Evolutionary conservation across 495 filamentous ascomycete genomes (phyloP).

Genomic region (Podospora australis): DNA sequence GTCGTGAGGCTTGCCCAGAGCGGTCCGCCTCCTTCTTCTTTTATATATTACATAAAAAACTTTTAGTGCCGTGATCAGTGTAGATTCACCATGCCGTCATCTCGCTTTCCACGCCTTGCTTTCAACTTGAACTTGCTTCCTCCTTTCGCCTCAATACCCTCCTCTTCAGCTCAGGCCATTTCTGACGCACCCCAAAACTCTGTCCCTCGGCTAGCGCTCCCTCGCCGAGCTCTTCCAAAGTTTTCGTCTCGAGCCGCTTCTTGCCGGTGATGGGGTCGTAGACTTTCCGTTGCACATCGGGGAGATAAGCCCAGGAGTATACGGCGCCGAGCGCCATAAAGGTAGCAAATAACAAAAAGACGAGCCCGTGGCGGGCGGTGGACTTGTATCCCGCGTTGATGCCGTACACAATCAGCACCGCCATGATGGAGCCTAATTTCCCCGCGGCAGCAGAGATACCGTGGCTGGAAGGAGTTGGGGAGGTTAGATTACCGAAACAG

Average conservation of each 20-base stretch:
- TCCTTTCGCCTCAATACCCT: conserved; percentile 7
- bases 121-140: neutral
- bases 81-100: neutral
- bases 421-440: conserved; percentile 73
- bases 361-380: conserved; percentile 23
- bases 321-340: conserved; percentile 30
- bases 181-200: conserved; percentile 22
- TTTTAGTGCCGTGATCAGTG: neutral
- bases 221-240: conserved; percentile 30
- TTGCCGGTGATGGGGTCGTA: conserved; percentile 8
- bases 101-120: neutral
- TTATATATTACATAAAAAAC: too few species aligned
- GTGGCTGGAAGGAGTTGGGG: too few species aligned
- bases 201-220: conserved; percentile 25
- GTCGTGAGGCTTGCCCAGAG: too few species aligned
- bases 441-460: conserved; percentile 80
- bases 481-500: neutral
- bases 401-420: conserved; percentile 46
- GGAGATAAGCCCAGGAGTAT: conserved; percentile 31
- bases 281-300: conserved; percentile 25
- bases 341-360: conserved; percentile 30
- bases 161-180: conserved; percentile 18
- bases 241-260: conserved; percentile 19
- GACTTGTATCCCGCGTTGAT: conserved; percentile 28
- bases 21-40: too few species aligned